Evolutionary conservation across 2,329 filamentous ascomycete genomes (phyloP), one percentile per base, ranked within the genome.

Genomic region (Leptographium procerum): DNA sequence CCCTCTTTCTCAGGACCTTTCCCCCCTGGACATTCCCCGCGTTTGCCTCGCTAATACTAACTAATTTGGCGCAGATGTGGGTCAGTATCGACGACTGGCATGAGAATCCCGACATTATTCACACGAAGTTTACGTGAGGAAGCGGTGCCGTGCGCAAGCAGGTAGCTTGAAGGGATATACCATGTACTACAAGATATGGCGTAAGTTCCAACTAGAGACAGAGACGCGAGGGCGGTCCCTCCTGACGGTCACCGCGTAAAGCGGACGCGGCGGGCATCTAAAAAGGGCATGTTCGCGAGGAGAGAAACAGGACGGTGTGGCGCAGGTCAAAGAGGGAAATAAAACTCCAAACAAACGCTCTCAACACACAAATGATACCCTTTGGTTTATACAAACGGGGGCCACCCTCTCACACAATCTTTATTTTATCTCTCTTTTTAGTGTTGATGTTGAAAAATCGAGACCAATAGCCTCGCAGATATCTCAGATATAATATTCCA

Each of bases 71-170:
- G 59, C 70, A 96, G 92, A 99, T 99, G 94, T 97, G 94, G 91
- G 94, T 99, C 69, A 96, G 91, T 74, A 92, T 96, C 70, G 94
- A 97, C 70, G 94, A 99, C 78, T 99, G 94, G 94, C 94, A 99
- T 72, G 94, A 99, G 80, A 96, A 99, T 70, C 94, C 94, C 22
- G 92, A 99, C 69, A 94, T 99, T 67, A 97, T 99, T 70, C 92
- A 97, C 75, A 94, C 90, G 69, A 97, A 96, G 75, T 96, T 97
- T 73, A 91, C 90, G 68, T 96, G 80, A 63, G 36, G 26, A 29
- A 9, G 2, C 29, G 16, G 9, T 28, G 31, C 33, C 9, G 51
- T 36, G 19, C 13, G 31, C 50, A 22, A 11, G 50, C 50, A 34
- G 29, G 13, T 31, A 19, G 31, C 28, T 43, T 33, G 31, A 33